Conservation (phyloP, 306 rosid genomes). For the Aeschynomene evenia region DNA sequence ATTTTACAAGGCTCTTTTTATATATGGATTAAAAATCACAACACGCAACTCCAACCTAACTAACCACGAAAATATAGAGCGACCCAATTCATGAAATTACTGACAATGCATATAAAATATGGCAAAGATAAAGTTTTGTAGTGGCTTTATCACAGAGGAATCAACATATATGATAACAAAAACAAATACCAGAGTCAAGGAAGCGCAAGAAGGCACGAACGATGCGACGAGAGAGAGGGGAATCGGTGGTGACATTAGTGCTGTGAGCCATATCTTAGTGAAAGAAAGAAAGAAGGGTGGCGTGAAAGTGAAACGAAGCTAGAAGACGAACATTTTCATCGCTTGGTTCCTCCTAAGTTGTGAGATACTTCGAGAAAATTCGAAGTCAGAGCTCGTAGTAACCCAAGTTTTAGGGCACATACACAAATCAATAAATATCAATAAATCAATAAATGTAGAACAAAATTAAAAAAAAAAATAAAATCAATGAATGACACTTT, state of each 20-base stretch:
- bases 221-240: slow-evolving; percentile 76
- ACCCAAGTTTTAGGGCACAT: too few relatives aligned
- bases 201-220: slow-evolving; percentile 75
- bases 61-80: not conserved
- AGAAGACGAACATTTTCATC: slow-evolving; percentile 24
- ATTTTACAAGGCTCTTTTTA: not conserved
- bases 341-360: not conserved
- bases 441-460: too few relatives aligned
- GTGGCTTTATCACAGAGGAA: not conserved
- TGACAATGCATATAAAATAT: not conserved
- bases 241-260: slow-evolving; percentile 50
- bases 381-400: too few relatives aligned
- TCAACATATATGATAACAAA: not conserved
- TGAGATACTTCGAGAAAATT: slow-evolving; percentile 28
- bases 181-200: slow-evolving; percentile 56
- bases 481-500: too few relatives aligned
- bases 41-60: slow-evolving; percentile 12
- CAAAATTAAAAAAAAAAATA: too few relatives aligned
- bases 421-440: too few relatives aligned
- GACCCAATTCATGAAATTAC: not conserved
- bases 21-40: not conserved
- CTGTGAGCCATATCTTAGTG: slow-evolving; percentile 39
- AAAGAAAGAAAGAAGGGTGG: not conserved
- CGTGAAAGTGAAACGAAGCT: not conserved
- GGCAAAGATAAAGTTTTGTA: not conserved